These are phyloP conservation scores for Paspalum vaginatum DNA, from an alignment of 176 grass and related monocot species.

Conservation along the genomic window DNA sequence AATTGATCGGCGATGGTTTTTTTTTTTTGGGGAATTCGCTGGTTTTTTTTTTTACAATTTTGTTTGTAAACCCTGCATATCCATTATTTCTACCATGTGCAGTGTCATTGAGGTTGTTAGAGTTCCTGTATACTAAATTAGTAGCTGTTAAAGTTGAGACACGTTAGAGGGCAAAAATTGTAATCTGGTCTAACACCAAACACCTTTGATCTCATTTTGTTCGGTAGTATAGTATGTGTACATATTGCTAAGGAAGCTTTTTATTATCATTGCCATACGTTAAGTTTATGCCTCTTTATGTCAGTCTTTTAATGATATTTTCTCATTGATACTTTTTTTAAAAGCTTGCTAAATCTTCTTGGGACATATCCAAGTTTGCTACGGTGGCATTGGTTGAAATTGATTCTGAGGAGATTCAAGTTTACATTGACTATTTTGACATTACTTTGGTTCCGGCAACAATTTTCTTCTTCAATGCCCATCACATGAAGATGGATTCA, in stretches of 20 bases:
- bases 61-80: neutral
- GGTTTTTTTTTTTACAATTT: neutral
- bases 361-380: slow-evolving; percentile 75
- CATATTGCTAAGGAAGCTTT: neutral
- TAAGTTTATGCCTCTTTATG: neutral
- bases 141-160: neutral
- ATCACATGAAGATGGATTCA: slow-evolving; percentile 98
- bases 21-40: neutral
- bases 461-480: slow-evolving; percentile 97
- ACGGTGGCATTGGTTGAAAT: slow-evolving; percentile 67
- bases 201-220: neutral
- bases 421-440: slow-evolving; percentile 92
- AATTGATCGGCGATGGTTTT: neutral
- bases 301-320: neutral
- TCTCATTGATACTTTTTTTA: neutral
- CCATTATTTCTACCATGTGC: neutral
- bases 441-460: slow-evolving; percentile 77
- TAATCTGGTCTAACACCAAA: neutral
- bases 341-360: slow-evolving; percentile 63
- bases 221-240: neutral
- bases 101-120: neutral
- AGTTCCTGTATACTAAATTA: slow-evolving; percentile 7
- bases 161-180: neutral
- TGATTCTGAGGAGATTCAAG: slow-evolving; percentile 74
- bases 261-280: neutral